phyloP scores from a whole-genome alignment of 2,329 filamentous ascomycete species.

The Chaetomiaceae sp. region DNA sequence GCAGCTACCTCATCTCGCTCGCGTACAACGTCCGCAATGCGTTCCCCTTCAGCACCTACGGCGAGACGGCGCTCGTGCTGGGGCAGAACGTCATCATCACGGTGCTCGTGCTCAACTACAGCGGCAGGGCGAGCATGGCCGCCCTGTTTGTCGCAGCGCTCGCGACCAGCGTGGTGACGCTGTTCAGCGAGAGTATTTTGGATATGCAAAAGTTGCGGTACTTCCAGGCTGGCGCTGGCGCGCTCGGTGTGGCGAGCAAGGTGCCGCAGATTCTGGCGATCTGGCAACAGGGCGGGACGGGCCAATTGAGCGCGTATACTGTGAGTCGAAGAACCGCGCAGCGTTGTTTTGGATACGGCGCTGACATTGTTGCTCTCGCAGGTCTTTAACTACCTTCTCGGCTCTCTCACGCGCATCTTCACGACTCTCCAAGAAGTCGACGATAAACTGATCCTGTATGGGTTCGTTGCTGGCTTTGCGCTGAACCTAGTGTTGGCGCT shows the following conservation, averaged over 20 bases:
- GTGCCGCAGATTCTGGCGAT: slow-evolving; percentile 88
- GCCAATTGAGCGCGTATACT: slow-evolving; percentile 93
- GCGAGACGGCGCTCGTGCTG: slow-evolving; percentile 88
- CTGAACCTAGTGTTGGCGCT: slow-evolving; percentile 81
- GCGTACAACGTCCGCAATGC: slow-evolving; percentile 88
- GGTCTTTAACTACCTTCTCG: slow-evolving; percentile 97
- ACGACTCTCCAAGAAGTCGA: slow-evolving; percentile 97
- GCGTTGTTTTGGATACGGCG: not conserved
- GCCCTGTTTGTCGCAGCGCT: slow-evolving; percentile 75
- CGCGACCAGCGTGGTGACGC: slow-evolving; percentile 61
- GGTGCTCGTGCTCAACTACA: slow-evolving; percentile 80
- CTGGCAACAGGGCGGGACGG: slow-evolving; percentile 79
- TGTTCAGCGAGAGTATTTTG: slow-evolving; percentile 65
- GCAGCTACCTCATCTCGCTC: slow-evolving; percentile 80
- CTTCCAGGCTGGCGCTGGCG: slow-evolving; percentile 79
- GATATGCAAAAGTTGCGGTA: slow-evolving; percentile 64
- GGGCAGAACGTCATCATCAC: slow-evolving; percentile 90
- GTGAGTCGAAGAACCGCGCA: slow-evolving; percentile 52
- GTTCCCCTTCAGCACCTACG: slow-evolving; percentile 95
- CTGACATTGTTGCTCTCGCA: slow-evolving; percentile 37
- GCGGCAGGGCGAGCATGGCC: slow-evolving; percentile 62
- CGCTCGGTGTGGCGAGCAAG: slow-evolving; percentile 83
- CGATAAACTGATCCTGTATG: slow-evolving; percentile 92
- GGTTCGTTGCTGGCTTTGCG: slow-evolving; percentile 85
- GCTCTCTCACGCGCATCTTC: slow-evolving; percentile 91